Base-by-base conservation (phyloP, 352 stramenopile species). In the Phytopythium oedochilum region DNA sequence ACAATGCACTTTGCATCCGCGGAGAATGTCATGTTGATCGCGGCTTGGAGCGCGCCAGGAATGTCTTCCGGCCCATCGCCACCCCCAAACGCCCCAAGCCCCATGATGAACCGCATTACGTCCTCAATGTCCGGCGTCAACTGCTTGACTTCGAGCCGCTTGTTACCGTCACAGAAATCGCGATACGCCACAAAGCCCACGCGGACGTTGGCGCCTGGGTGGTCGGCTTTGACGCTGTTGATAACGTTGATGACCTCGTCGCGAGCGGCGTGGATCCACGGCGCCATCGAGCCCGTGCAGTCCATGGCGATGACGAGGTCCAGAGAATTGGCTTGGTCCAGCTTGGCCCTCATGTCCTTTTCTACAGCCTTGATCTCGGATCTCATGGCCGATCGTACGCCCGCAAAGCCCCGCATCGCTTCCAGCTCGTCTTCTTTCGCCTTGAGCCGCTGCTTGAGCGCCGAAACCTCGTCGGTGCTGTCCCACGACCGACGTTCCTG, bases 301-400 rank as follows among this genome's bases (percentile, higher is more conserved):
- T 79, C 72, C 69, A 83, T 77, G 2, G 64, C 66, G 18, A 78
- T 66, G 32, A 83, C 72, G 10, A 83, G 54, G 7, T 83, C 69
- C 1, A 83, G 51, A 0, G 59, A 29, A 29, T 60, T 78, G 2
- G 61, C 57, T 7, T 55, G 44, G 0, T 42, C 61, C 36, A 49
- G 59, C 25, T 68, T 53, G 5, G 61, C 47, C 53, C 70, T 48
- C 20, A 59, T 50, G 38, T 60, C 50, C 9, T 58, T 49, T 12
- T 63, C 58, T 7, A 62, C 60, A 22, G 46, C 48, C 5, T 43
- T 10, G 17, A 73, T 51, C 2, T 53, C 66, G 15, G 23, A 9
- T 17, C 67, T 52, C 58, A 78, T 75, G 35, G 54, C 57, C 11
- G 18, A 46, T 12, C 58, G 59, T 32, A 66, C 60, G n/a, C 57